These are phyloP conservation scores for Agaricus sinodeliciosus DNA, from an alignment of 768 basidiomycete genomes.

Conservation along the genomic window DNA sequence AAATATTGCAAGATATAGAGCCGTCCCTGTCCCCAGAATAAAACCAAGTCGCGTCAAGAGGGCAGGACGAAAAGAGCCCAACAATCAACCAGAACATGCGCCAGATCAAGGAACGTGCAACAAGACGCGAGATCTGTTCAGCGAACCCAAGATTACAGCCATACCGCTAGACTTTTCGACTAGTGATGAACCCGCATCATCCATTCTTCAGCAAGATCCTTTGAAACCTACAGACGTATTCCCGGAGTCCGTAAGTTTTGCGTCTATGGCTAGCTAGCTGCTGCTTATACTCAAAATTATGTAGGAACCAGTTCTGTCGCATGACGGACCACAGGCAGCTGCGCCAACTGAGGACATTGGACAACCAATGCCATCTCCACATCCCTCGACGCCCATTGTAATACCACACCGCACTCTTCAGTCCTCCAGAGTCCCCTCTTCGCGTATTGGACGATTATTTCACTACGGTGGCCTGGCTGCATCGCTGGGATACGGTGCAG, in stretches of 20 bases:
- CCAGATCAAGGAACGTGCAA: no score
- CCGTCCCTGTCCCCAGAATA: constrained; percentile 18
- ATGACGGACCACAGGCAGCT: not conserved
- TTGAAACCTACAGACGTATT: no score
- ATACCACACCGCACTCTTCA: constrained; percentile 42
- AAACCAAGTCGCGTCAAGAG: constrained; percentile 5
- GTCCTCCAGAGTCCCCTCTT: constrained; percentile 88
- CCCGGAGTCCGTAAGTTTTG: no score
- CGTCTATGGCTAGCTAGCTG: no score
- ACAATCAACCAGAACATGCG: not conserved
- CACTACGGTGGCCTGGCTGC: constrained; percentile 95
- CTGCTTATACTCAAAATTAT: no score
- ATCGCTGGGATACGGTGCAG: constrained; percentile 84
- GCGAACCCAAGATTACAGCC: no score
- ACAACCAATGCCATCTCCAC: not conserved
- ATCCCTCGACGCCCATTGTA: constrained; percentile 7
- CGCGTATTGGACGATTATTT: constrained; percentile 80
- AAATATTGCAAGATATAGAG: constrained; percentile 56
- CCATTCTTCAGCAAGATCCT: no score
- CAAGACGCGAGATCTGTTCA: no score
- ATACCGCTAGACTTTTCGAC: no score
- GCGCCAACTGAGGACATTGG: not conserved
- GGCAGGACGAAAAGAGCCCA: not conserved
- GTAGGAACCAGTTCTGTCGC: no score
- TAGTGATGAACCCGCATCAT: no score